These are phyloP conservation scores for Scleroderma citrinum DNA, from an alignment of 768 basidiomycete species.

Conservation along the genomic window DNA sequence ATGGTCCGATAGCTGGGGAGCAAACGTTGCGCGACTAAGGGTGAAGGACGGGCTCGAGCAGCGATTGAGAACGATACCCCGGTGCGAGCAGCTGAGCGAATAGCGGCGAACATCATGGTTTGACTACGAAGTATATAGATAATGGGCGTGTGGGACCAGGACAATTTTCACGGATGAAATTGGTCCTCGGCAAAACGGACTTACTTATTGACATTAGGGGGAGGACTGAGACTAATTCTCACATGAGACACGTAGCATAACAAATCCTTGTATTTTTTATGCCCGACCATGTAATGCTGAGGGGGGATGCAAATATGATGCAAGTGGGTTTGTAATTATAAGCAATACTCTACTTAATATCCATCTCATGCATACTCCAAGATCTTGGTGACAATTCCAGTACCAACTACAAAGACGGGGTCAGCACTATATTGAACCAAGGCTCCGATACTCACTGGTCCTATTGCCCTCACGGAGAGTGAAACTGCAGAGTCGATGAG, in stretches of 20 bases:
- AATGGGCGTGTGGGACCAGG: constrained; percentile 7
- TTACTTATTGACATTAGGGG: constrained; percentile 4
- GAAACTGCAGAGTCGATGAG: constrained; percentile 43
- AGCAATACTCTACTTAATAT: constrained; percentile 12
- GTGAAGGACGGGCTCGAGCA: not conserved
- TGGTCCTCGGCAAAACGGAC: constrained; percentile 2
- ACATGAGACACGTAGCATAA: not conserved
- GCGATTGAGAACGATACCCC: not conserved
- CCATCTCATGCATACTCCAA: constrained; percentile 36
- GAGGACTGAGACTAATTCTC: not conserved
- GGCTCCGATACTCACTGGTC: constrained; percentile 57
- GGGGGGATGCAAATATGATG: constrained; percentile 16
- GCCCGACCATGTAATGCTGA: constrained; percentile 13
- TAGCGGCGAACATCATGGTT: constrained; percentile 6
- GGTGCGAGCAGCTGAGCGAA: constrained; percentile 2
- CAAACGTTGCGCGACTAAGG: not conserved
- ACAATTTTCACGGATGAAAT: not conserved
- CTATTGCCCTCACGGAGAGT: constrained; percentile 93
- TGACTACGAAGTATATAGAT: not conserved
- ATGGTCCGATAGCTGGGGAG: constrained; percentile 2
- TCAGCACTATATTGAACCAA: constrained; percentile 7
- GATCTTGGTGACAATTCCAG: constrained; percentile 89
- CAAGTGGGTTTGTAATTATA: constrained; percentile 14
- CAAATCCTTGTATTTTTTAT: constrained; percentile 3
- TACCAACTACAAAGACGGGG: constrained; percentile 57